Conservation (phyloP, 805 yeast genomes). For the Naumovozyma castellii region DNA sequence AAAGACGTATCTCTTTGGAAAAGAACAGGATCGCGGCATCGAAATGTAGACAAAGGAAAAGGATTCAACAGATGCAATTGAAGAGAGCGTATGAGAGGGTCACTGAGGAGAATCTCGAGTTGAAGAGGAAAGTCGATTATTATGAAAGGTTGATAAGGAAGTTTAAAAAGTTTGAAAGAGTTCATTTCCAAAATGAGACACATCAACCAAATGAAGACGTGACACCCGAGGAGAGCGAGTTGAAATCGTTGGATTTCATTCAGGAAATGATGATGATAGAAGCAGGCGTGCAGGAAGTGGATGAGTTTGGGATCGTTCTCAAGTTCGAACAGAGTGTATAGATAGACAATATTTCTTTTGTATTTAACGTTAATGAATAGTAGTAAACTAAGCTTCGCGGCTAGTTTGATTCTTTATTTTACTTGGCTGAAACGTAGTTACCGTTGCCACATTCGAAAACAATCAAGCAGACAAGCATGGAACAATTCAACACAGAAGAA, state of each 20-base stretch:
- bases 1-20: conserved; percentile 44
- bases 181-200: conserved; percentile 7
- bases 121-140: conserved; percentile 27
- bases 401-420: background rate
- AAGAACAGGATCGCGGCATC: conserved; percentile 52
- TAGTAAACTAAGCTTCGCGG: background rate
- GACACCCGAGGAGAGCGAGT: conserved; percentile 5
- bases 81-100: conserved; percentile 44
- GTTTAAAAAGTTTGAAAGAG: conserved; percentile 12
- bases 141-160: conserved; percentile 23
- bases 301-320: background rate
- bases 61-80: conserved; percentile 51
- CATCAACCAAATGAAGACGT: conserved; percentile 1
- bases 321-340: background rate
- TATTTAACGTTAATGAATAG: too few species aligned
- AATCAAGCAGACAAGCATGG: background rate
- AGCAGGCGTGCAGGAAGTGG: conserved; percentile 3
- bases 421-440: background rate
- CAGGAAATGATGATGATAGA: conserved; percentile 10
- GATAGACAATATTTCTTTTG: too few species aligned
- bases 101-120: conserved; percentile 32
- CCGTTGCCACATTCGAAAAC: background rate
- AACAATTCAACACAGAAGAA: background rate
- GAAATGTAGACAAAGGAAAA: conserved; percentile 52
- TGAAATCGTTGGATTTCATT: conserved; percentile 7